Evolutionary conservation across 768 basidiomycete species (phyloP).

Genomic region (Mycena crocata): DNA sequence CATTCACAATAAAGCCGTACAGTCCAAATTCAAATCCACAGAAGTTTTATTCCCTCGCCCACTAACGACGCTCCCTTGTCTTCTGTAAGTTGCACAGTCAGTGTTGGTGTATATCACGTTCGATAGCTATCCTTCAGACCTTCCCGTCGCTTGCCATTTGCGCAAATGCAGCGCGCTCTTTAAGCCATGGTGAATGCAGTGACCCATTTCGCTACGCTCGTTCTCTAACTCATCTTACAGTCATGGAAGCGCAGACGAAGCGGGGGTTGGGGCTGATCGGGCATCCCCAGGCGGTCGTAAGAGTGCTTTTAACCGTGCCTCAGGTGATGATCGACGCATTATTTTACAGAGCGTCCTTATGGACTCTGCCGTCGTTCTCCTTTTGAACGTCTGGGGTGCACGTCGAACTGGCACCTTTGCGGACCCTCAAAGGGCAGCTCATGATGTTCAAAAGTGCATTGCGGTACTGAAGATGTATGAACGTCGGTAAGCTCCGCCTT

Average conservation of each 20-base stretch:
- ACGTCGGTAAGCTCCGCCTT: conserved; percentile 1
- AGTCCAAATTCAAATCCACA: conserved; percentile 67
- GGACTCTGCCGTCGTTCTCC: conserved; percentile 57
- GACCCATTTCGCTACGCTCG: conserved; percentile 4
- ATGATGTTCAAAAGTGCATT: conserved; percentile 67
- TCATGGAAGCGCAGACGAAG: conserved; percentile 59
- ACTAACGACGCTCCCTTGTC: conserved; percentile 53
- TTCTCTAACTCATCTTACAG: conserved; percentile 20
- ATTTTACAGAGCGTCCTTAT: conserved; percentile 44
- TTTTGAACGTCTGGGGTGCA: conserved; percentile 62
- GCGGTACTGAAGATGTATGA: conserved; percentile 45
- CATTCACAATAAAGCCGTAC: background rate
- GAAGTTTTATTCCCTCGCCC: conserved; percentile 70
- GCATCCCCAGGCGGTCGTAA: conserved; percentile 17
- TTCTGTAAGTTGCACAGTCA: conserved; percentile 4
- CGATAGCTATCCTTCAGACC: conserved; percentile 36
- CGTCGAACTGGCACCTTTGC: conserved; percentile 54
- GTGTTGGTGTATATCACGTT: no score
- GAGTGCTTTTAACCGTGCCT: background rate
- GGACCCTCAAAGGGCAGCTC: conserved; percentile 59
- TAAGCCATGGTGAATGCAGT: conserved; percentile 63
- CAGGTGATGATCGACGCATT: no score
- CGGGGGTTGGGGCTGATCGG: conserved; percentile 13
- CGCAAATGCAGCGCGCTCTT: conserved; percentile 71
- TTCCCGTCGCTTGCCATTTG: conserved; percentile 78